Evolutionary conservation across 2,329 filamentous ascomycete genomes (phyloP), one percentile per base, ranked within the genome.

Genomic region (Colletotrichum somersetense): DNA sequence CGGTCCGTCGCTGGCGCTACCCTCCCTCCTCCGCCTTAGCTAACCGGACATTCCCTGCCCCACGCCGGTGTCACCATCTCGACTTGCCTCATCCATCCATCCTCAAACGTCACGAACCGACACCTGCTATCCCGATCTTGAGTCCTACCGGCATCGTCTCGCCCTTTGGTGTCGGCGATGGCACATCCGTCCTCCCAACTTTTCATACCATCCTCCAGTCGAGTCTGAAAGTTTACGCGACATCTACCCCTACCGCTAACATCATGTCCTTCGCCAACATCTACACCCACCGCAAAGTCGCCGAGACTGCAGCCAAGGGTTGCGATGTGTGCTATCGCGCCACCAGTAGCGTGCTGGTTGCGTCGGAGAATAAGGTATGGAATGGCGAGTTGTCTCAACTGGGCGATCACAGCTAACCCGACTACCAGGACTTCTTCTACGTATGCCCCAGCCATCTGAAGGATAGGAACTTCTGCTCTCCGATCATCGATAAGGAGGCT

Each of bases 301-400:
- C 95, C 16, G 94, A 97, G 40, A 89, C 90, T n/a, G 89, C 92
- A 1, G 89, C 93, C 16, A 97, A 93, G 82, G 87, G 93, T 62
- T 99, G 96, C 82, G 92, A 94, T 81, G 90, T 98, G 74, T 98
- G 96, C 86, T 97, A 92, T 85, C 97, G 96, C 82, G 92, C 93
- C 11, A 94, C 92, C 71, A 90, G 91, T 8, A 97, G 92, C 75
- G 96, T 98, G 23, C 86, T 99, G 66, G 93, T 97, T 76, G 97
- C 95, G 11, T 89, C 93, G 0, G 95, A 97, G 77, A 95, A 94
- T 78, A 96, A 96, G 90, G 95, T 96, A 76, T 10, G 38, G 14
- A 2, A 1, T 71, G 35, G 44, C 62, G 26, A 46, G 10, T 30
- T 14, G 8, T 23, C 33, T n/a, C 18, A 5, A 33, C 10, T 2